These are phyloP conservation scores for Trichothecium sympodiale DNA, from an alignment of 2,329 filamentous ascomycete genomes.

Conservation along the genomic window DNA sequence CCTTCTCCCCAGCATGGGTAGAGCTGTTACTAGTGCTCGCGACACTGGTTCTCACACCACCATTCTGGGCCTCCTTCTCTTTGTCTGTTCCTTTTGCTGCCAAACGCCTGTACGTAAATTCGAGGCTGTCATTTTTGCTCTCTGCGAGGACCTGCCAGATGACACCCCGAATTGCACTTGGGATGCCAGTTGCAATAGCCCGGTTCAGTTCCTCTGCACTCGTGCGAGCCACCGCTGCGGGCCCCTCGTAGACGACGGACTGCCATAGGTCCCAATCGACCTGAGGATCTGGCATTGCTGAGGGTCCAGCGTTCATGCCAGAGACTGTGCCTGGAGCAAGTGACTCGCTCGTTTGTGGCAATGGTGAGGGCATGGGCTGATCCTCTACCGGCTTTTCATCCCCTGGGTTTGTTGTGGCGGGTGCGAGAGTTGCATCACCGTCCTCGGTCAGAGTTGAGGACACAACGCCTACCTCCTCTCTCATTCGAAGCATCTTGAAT, in stretches of 20 bases:
- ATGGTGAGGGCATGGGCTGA: constrained; percentile 30
- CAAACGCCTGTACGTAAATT: constrained; percentile 76
- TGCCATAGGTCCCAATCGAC: constrained; percentile 99
- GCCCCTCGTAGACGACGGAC: constrained; percentile 86
- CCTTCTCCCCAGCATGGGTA: constrained; percentile 50
- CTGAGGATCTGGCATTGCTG: constrained; percentile 56
- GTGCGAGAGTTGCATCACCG: constrained; percentile 7
- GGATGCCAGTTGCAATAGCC: constrained; percentile 88
- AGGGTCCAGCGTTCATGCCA: constrained; percentile 66
- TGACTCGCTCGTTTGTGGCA: constrained; percentile 55
- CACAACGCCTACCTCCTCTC: constrained; percentile 56
- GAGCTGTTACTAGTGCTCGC: constrained; percentile 43
- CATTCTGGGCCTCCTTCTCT: constrained; percentile 53
- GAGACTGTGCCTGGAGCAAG: constrained; percentile 79
- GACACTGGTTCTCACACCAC: constrained; percentile 38
- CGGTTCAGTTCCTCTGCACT: constrained; percentile 82
- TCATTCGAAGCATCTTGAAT: constrained; percentile 66
- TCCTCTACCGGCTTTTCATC: constrained; percentile 17
- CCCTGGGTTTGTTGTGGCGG: constrained; percentile 11
- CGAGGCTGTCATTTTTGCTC: constrained; percentile 86
- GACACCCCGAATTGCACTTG: constrained; percentile 89
- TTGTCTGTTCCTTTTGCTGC: constrained; percentile 71
- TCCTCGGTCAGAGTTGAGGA: constrained; percentile 42
- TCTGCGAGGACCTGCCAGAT: constrained; percentile 97
- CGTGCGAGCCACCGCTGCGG: constrained; percentile 74